Conservation (phyloP, 2,329 filamentous ascomycete genomes). For the Talaromyces atroroseus region DNA sequence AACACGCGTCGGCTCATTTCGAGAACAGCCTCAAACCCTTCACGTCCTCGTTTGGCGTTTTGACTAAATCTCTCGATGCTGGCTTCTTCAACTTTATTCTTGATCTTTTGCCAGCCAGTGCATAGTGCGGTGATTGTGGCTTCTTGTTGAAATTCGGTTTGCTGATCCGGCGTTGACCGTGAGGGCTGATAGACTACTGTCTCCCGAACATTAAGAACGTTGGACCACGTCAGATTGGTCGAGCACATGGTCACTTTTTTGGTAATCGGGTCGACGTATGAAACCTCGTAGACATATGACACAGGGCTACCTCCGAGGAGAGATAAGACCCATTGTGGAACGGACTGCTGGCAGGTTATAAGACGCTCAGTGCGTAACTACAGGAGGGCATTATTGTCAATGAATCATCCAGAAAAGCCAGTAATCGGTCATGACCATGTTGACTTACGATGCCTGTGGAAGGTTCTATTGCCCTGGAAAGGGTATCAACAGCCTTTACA, state of each 20-base stretch:
- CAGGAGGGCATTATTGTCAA: not conserved
- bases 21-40: conserved; percentile 92
- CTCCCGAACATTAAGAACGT: conserved; percentile 86
- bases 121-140: conserved; percentile 91
- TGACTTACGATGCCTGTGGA: conserved; percentile 60
- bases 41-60: conserved; percentile 82
- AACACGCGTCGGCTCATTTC: conserved; percentile 91
- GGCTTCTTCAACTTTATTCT: conserved; percentile 91
- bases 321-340: conserved; percentile 57
- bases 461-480: conserved; percentile 65
- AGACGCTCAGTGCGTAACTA: conserved; percentile 66
- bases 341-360: conserved; percentile 47
- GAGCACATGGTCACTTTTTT: conserved; percentile 96
- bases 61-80: conserved; percentile 84
- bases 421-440: not conserved
- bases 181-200: conserved; percentile 78
- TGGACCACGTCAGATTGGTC: conserved; percentile 88
- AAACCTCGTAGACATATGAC: conserved; percentile 89
- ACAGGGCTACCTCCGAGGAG: conserved; percentile 75
- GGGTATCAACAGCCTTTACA: conserved; percentile 89
- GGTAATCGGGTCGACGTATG: conserved; percentile 77
- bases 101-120: conserved; percentile 95
- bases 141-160: conserved; percentile 80
- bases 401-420: not conserved
- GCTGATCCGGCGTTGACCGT: conserved; percentile 43